Conservation (phyloP, 176 grass and related monocot species). For the Cenchrus fungigraminus region DNA sequence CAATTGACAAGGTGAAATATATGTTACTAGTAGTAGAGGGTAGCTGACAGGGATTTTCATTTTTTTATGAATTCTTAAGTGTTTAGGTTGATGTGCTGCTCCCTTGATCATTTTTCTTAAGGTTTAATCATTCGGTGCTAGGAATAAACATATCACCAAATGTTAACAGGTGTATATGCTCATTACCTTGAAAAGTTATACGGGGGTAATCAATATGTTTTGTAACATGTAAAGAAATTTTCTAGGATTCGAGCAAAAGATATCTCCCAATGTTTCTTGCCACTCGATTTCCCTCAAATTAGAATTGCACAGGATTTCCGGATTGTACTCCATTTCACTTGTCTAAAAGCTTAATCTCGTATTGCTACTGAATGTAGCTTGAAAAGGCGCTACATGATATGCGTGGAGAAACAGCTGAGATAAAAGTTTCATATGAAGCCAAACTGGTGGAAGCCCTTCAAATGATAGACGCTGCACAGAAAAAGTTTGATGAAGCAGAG, state of each 20-base stretch:
- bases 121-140: not conserved
- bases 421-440: constrained; percentile 77
- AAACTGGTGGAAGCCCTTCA: constrained; percentile 63
- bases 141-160: not conserved
- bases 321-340: not conserved
- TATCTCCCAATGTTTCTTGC: not conserved
- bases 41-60: not conserved
- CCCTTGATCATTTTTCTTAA: not conserved
- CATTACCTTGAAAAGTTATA: not conserved
- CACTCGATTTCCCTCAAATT: not conserved
- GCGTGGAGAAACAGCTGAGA: constrained; percentile 74
- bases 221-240: not conserved
- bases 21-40: not conserved
- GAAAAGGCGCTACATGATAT: constrained; percentile 89
- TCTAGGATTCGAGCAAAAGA: not conserved
- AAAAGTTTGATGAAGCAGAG: constrained; percentile 80
- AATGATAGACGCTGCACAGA: constrained; percentile 69
- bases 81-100: too few species aligned
- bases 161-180: not conserved
- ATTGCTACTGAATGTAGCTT: constrained; percentile 66
- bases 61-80: too few species aligned
- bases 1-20: not conserved
- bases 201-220: too few species aligned
- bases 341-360: constrained; percentile 24
- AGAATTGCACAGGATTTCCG: not conserved